Evolutionary conservation across 2,329 filamentous ascomycete genomes (phyloP), one percentile per base, ranked within the genome.

Genomic region (Pseudocercospora pini-densiflorae): DNA sequence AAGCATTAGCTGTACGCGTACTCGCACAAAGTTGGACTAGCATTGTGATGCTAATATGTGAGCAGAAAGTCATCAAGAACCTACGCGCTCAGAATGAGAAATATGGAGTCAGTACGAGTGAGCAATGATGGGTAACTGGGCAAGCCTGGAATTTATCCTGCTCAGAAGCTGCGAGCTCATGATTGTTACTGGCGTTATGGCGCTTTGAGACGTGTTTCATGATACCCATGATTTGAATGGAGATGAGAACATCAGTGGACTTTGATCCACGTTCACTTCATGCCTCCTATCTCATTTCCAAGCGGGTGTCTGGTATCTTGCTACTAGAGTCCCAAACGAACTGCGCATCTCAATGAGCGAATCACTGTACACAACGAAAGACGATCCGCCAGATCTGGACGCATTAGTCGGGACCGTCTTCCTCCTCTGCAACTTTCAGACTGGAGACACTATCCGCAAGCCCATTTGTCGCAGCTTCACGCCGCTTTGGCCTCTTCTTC

Each of bases 1-100:
- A 98, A 78, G 95, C 94, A 0, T 84, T 99, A 33, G 94, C 94
- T 24, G 95, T 98, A 86, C 76, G 92, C 82, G 10, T 33, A 14
- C 8, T 33, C 31, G 1, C 8, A 12, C 2, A 8, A 14, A 33
- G 1, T 8, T 33, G 31, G 12, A 33, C 2, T 10, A 14, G 31
- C 1, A 12, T 3, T 33, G 31, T 10, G 40, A 43, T 19, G 40
- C 40, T 43, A 16, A 43, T 43, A 43, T 16, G 16, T n/a, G 16
- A 43, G 27, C 21, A 84, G 82, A 82, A 81, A 72, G 80, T 84
- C 29, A 82, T 84, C 68, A 78, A 79, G 54, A 79, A 83, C 63
- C 74, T 84, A 19, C 77, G 82, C 58, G 75, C 76, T 53, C 79
- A 83, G 62, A 82, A 81, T 66, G 71, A 73, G 63, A 69, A 69